phyloP scores from a whole-genome alignment of 108 stramenopile species.

The Cyclotella atomus region DNA sequence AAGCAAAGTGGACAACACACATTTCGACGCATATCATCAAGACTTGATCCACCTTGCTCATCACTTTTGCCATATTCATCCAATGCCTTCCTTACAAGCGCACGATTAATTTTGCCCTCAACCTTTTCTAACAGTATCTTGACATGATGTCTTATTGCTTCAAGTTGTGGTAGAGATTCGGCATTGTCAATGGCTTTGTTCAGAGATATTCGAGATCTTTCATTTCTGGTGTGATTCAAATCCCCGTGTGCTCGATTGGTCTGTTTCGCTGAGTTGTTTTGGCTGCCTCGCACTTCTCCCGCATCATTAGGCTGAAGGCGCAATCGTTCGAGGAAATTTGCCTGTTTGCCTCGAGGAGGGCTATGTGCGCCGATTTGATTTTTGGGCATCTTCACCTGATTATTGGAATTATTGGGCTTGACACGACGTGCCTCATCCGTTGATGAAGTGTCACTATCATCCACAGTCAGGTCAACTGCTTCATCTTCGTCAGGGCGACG shows the following conservation, averaged over 20 bases:
- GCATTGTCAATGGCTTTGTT: slow-evolving; percentile 6
- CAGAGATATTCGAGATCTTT: background rate
- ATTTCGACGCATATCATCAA: background rate
- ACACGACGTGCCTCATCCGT: background rate
- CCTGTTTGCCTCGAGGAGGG: background rate
- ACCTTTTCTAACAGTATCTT: slow-evolving; percentile 7
- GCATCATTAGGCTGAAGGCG: no score
- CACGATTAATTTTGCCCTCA: slow-evolving; percentile 11
- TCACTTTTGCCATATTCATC: slow-evolving; percentile 5
- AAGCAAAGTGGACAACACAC: slow-evolving; percentile 11
- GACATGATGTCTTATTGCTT: background rate
- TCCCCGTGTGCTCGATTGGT: background rate
- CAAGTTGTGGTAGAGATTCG: slow-evolving; percentile 5
- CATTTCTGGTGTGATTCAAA: background rate
- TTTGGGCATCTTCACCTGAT: background rate
- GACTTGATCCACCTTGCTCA: background rate
- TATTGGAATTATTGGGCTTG: background rate
- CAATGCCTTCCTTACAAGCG: slow-evolving; percentile 1
- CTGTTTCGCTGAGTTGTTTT: background rate
- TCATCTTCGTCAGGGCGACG: background rate
- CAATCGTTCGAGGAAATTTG: background rate
- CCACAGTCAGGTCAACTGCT: no score
- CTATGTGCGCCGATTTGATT: background rate
- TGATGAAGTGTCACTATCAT: no score
- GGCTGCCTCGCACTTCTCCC: no score